Conservation (phyloP, 768 basidiomycete genomes). For the Chalciporus chontae region DNA sequence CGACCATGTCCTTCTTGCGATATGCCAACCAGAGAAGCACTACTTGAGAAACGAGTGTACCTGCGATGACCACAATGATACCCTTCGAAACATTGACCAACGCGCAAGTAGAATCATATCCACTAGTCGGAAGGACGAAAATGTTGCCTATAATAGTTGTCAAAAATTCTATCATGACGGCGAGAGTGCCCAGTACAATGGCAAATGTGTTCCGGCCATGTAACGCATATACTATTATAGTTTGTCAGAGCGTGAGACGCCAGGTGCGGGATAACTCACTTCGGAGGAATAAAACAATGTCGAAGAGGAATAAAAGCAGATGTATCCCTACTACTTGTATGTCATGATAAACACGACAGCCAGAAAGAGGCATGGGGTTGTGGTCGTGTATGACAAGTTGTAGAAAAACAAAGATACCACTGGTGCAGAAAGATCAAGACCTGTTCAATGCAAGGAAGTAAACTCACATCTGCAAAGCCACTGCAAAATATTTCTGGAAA, state of each 20-base stretch:
- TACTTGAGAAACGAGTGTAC: conserved; percentile 10
- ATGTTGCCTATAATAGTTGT: not conserved
- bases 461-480: conserved; percentile 17
- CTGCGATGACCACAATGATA: conserved; percentile 6
- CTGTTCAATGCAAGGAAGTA: not conserved
- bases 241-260: not conserved
- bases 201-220: conserved; percentile 4
- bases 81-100: conserved; percentile 1
- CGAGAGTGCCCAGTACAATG: not conserved
- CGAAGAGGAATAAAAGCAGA: conserved; percentile 15
- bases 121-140: not conserved
- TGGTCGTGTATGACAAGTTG: not conserved
- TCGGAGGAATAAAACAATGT: conserved; percentile 20
- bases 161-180: conserved; percentile 11
- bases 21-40: conserved; percentile 19
- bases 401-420: conserved; percentile 8
- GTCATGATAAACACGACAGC: conserved; percentile 13
- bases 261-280: conserved; percentile 10
- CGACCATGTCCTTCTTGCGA: conserved; percentile 7
- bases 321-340: conserved; percentile 11
- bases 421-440: conserved; percentile 1
- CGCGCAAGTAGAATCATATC: conserved; percentile 16
- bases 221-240: conserved; percentile 20
- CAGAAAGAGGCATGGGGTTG: not conserved
- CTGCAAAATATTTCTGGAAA: conserved; percentile 18